A percentile compares a stretch with the other conserved stretches of the same genome.
phyloP scores from a whole-genome alignment of 306 rosid genomes.

The Castanospermum australe region DNA sequence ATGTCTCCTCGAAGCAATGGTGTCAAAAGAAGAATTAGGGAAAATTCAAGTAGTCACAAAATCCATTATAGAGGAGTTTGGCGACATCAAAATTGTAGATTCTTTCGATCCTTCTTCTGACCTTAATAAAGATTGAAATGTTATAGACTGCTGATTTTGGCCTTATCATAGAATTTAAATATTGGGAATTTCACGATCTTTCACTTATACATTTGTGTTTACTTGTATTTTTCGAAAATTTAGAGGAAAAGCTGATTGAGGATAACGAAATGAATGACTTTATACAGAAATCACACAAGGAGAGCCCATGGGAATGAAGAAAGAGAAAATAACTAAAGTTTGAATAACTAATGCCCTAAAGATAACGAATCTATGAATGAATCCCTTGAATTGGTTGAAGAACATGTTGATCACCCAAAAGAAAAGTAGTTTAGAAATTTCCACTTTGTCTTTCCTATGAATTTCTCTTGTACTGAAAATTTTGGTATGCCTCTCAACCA shows the following conservation, averaged over 20 bases:
- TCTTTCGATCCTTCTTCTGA: no score
- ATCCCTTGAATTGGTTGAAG: conserved; percentile 3
- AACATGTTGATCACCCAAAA: neutral
- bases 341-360: neutral
- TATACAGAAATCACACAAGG: neutral
- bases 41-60: neutral
- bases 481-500: neutral
- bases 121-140: no score
- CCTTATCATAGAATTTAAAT: neutral
- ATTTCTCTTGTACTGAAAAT: neutral
- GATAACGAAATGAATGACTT: neutral
- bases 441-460: neutral
- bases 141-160: no score
- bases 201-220: neutral
- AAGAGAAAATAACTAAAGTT: neutral
- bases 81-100: no score
- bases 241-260: neutral
- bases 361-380: neutral
- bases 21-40: neutral
- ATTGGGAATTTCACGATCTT: neutral
- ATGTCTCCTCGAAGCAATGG: no score
- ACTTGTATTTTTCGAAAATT: neutral
- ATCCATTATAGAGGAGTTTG: neutral
- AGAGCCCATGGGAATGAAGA: neutral
- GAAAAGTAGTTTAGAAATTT: neutral